Conservation (phyloP, 805 yeast species). For the Monosporozyma yasuniensis region DNA sequence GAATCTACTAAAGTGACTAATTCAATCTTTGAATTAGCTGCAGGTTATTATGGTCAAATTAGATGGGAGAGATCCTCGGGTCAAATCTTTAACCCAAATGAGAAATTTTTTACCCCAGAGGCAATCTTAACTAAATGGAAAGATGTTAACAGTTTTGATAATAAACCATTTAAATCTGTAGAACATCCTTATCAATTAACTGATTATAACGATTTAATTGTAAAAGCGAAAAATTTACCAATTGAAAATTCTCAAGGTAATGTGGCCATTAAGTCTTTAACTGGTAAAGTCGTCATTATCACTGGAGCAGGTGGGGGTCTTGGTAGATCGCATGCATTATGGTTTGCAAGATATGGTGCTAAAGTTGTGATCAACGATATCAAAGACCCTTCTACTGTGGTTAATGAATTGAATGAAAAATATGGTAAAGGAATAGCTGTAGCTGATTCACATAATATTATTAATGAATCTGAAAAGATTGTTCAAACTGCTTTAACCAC, state of each 20-base stretch:
- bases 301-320: constrained; percentile 96
- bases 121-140: constrained; percentile 62
- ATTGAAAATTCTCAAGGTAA: constrained; percentile 47
- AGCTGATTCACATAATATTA: constrained; percentile 76
- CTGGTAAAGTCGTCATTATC: constrained; percentile 77
- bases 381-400: constrained; percentile 62
- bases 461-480: constrained; percentile 61
- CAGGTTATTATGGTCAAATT: constrained; percentile 84
- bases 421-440: constrained; percentile 73
- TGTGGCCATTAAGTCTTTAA: constrained; percentile 46
- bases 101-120: constrained; percentile 67
- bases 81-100: constrained; percentile 68
- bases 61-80: constrained; percentile 95
- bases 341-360: constrained; percentile 86
- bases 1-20: constrained; percentile 56
- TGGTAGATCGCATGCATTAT: constrained; percentile 81
- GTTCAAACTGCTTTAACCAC: constrained; percentile 65
- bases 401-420: constrained; percentile 54
- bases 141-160: constrained; percentile 55
- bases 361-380: constrained; percentile 91
- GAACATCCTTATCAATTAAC: constrained; percentile 66
- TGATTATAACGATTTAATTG: constrained; percentile 57
- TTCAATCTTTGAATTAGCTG: constrained; percentile 85
- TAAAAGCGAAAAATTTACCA: constrained; percentile 42
- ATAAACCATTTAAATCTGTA: constrained; percentile 42